Base-by-base conservation (phyloP, 129 eudicot species). In the Ambrosia artemisiifolia region DNA sequence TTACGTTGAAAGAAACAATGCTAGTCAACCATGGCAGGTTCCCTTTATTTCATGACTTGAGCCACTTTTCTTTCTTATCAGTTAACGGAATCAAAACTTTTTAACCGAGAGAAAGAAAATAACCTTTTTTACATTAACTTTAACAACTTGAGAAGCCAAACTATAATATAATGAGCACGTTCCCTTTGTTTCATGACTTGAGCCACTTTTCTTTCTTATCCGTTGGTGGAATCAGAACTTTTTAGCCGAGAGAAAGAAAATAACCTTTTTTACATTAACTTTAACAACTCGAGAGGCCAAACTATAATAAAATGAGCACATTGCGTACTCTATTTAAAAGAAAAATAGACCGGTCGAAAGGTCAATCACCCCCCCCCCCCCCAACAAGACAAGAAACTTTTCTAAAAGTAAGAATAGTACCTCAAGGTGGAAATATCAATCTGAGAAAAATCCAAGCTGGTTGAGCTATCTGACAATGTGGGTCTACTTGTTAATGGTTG, bases 361-460 rank as follows among this genome's bases (percentile, higher is more conserved):
- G 28, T 24, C 28, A 24, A 24, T 24, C 1, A 24, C 49, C 11
- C 49, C 13, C 13, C 49, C 13, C 50, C 18, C 56, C 24, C 56
- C 1, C 2, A 1, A 11, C 14, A 5, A 50, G 20, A 16, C 56
- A 72, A 47, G 16, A 42, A 71, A 78, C 11, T 30, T 40, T 11
- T 19, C 18, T 7, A 40, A 40, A 64, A 44, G 67, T 40, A 17
- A 33, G 36, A 75, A 75, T 34, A 61, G 68, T 51, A 91, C 97
- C 95, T 86, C 38, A 91, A 75, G 17, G 86, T 75, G 72, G 86
- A 65, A 66, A 91, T 82, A 35, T 91, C 97, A 67, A 91, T 91
- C 69, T 91, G 97, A 28, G 97, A 91, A 84, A 88, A 91, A 85
- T 86, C 96, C 92, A 91, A 66, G 83, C 82, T 81, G 53, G 85